These are phyloP conservation scores for Dictyostelium purpureum DNA, from an alignment of 78 protist species.

Conservation along the genomic window DNA sequence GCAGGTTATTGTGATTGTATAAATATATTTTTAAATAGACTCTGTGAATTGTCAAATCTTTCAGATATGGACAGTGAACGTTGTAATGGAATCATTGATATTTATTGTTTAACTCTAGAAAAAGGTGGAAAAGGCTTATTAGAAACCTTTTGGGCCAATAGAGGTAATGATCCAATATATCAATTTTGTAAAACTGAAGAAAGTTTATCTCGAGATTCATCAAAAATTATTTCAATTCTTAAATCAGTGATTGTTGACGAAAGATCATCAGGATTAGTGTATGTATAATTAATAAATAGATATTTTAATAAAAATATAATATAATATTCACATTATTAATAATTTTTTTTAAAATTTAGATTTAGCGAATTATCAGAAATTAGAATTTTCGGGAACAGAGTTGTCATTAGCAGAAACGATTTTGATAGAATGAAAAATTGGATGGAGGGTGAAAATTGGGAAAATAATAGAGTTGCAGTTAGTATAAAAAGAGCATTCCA, in stretches of 20 bases:
- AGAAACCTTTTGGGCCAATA: neutral
- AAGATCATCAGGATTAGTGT: slow-evolving; percentile 10
- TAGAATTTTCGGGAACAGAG: neutral
- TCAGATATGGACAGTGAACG: neutral
- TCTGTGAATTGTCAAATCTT: neutral
- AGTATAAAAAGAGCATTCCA: neutral
- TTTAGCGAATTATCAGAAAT: neutral
- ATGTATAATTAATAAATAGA: no score
- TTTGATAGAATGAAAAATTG: neutral
- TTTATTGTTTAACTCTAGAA: slow-evolving; percentile 1
- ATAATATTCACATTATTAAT: neutral
- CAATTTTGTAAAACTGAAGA: neutral
- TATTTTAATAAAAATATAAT: neutral
- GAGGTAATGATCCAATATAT: neutral
- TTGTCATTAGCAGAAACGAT: neutral
- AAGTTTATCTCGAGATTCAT: neutral
- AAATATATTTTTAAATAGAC: slow-evolving; percentile 27
- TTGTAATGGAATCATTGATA: neutral
- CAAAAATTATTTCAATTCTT: neutral
- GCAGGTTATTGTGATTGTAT: slow-evolving; percentile 40
- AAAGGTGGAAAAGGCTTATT: neutral
- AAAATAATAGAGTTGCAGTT: neutral
- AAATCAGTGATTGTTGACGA: neutral
- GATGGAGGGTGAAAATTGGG: neutral
- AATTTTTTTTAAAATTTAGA: neutral